A percentile compares a stretch with the other conserved stretches of the same genome.
These are phyloP conservation scores for Lunularia cruciata DNA, from an alignment of 225 moss, liverwort and hornwort genomes.

Conservation along the genomic window DNA sequence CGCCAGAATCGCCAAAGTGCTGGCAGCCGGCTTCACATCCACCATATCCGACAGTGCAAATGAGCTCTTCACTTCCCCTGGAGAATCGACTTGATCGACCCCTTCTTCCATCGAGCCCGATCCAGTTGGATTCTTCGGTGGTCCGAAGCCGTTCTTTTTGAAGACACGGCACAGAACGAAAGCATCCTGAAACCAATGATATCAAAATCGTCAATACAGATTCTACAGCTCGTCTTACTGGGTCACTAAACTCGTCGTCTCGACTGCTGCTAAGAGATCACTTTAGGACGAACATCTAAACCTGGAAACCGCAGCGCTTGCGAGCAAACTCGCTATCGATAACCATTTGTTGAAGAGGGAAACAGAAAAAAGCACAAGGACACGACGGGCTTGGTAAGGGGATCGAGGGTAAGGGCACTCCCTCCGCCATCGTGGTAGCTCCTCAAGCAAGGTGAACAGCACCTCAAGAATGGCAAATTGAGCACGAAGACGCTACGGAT, in stretches of 20 bases:
- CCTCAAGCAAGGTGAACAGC: too few species aligned
- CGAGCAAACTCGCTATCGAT: neutral
- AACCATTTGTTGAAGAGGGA: too few species aligned
- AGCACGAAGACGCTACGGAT: too few species aligned
- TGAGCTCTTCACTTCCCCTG: neutral
- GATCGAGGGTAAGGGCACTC: too few species aligned
- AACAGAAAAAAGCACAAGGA: too few species aligned
- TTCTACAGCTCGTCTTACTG: neutral
- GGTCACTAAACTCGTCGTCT: neutral
- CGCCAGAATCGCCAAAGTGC: neutral
- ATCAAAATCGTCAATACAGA: neutral
- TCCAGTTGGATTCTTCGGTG: neutral
- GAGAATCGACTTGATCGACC: slow-evolving; percentile 27
- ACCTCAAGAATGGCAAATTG: too few species aligned
- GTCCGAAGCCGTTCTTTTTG: slow-evolving; percentile 70
- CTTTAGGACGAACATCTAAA: neutral
- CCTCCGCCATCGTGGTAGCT: too few species aligned
- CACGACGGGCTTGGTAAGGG: too few species aligned
- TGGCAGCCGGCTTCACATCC: slow-evolving; percentile 31
- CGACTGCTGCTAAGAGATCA: neutral
- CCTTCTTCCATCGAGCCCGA: slow-evolving; percentile 14
- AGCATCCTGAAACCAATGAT: slow-evolving; percentile 52
- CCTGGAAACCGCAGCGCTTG: too few species aligned
- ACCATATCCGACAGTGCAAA: slow-evolving; percentile 25
- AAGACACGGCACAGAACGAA: slow-evolving; percentile 80